These are phyloP conservation scores for Panaeolus papilionaceus DNA, from an alignment of 768 basidiomycete species.

Conservation along the genomic window DNA sequence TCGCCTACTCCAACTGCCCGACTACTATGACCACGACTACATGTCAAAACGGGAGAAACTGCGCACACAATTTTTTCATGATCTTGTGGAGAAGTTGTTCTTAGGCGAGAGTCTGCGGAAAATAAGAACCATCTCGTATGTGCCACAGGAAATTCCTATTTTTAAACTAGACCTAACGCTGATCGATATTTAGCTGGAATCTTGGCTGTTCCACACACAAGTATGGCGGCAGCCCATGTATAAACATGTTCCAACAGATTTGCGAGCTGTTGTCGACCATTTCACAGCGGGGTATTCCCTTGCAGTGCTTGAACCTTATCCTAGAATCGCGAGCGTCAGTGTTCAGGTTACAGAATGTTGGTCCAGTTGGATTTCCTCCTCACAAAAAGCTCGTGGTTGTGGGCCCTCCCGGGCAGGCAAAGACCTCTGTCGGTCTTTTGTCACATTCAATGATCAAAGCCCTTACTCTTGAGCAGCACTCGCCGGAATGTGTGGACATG, in stretches of 20 bases:
- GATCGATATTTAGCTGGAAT: neutral
- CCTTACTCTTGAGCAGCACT: neutral
- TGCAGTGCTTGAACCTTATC: neutral
- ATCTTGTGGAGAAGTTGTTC: neutral
- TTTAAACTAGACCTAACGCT: neutral
- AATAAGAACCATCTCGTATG: neutral
- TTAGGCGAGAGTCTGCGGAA: neutral
- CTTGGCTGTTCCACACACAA: neutral
- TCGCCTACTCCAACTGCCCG: neutral
- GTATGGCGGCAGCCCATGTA: neutral
- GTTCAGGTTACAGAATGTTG: neutral
- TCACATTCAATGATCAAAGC: neutral
- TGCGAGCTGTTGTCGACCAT: neutral
- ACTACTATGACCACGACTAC: slow-evolving; percentile 11
- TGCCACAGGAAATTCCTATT: neutral
- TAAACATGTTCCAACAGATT: neutral
- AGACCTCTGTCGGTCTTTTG: neutral
- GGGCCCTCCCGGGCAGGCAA: neutral
- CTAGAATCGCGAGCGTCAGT: neutral
- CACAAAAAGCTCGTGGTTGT: neutral
- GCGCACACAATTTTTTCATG: neutral
- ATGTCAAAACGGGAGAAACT: neutral
- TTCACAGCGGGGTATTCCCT: neutral
- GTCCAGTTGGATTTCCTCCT: neutral
- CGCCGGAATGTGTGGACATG: neutral